Evolutionary conservation across 202 grass and related monocot species (phyloP).

Genomic region (Setaria viridis): DNA sequence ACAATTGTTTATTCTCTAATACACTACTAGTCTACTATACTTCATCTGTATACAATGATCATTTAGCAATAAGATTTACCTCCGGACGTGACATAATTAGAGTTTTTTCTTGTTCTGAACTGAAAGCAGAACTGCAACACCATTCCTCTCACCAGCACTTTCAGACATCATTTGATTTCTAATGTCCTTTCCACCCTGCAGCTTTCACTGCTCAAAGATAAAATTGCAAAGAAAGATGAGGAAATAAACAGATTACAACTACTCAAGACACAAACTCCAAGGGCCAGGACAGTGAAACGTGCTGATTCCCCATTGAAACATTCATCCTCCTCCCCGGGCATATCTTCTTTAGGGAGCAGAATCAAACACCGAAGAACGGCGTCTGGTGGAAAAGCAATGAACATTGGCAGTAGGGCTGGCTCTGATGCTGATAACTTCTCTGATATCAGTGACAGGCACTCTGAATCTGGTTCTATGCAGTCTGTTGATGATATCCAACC

Average conservation of each 20-base stretch:
- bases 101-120: slow-evolving; percentile 1
- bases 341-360: slow-evolving; percentile 59
- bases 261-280: slow-evolving; percentile 58
- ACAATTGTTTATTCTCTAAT: slow-evolving; percentile 11
- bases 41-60: slow-evolving; percentile 12
- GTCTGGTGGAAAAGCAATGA: slow-evolving; percentile 51
- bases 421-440: slow-evolving; percentile 76
- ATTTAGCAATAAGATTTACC: neutral
- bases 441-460: slow-evolving; percentile 69
- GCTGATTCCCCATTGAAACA: slow-evolving; percentile 61
- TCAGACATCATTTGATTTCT: slow-evolving; percentile 20
- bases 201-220: slow-evolving; percentile 87
- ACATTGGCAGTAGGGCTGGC: slow-evolving; percentile 45
- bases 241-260: slow-evolving; percentile 73
- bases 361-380: slow-evolving; percentile 48
- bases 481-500: slow-evolving; percentile 58
- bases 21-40: neutral
- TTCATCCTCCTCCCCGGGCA: slow-evolving; percentile 75
- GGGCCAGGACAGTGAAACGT: slow-evolving; percentile 47
- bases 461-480: slow-evolving; percentile 75
- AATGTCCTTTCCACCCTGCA: slow-evolving; percentile 43
- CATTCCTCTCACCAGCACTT: neutral
- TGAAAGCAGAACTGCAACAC: neutral
- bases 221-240: slow-evolving; percentile 82
- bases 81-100: slow-evolving; percentile 1